Base-by-base conservation (phyloP, 305 asterid genomes). In the Fraxinus angustifolia region DNA sequence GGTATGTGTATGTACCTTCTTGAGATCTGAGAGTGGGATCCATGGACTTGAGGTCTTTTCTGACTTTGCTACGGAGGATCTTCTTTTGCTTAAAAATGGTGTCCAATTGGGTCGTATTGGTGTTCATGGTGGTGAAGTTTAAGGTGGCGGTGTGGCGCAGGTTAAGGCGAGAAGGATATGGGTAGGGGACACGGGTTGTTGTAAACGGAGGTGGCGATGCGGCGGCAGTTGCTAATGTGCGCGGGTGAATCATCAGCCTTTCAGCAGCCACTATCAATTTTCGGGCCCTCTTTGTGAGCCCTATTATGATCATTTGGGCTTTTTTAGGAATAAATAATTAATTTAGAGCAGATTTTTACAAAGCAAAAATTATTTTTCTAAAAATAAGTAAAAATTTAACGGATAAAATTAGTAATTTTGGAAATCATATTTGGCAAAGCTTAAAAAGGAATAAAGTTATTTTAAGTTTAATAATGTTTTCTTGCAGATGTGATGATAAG, bases 1-100 rank as follows among this genome's bases (percentile, higher is more conserved):
- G 26, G 28, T 56, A 2, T 6, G 73, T 67, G 16, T 62, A 23
- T 28, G 17, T 70, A 88, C 91, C 90, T 87, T 88, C 85, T 81
- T 82, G 92, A 84, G 93, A 90, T 90, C 97, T 91, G 85, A 88
- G 87, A 6, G 45, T 70, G 60, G 93, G 87, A 82, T 91, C 97
- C 98, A 95, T 94, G 70, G 92, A 86, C 90, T 85, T 93, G 89
- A 96, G 97, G 8, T 91, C 94, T 74, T 89, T 93, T 58, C 85
- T 91, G 77, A 96, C 90, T 89, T 87, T 91, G 77, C 90, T 72
- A 1, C 97, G 95, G 38, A 96, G 88, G 58, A 78, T 78, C 85
- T 90, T 94, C 72, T 96, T 96, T 81, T 89, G 91, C 85, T 79
- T 86, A 82, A 88, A 75, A 17, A 88, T 67, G 84, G 87, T 31